Conservation (phyloP, 495 filamentous ascomycete genomes). For the Aspergillus sclerotiicarbonarius region DNA sequence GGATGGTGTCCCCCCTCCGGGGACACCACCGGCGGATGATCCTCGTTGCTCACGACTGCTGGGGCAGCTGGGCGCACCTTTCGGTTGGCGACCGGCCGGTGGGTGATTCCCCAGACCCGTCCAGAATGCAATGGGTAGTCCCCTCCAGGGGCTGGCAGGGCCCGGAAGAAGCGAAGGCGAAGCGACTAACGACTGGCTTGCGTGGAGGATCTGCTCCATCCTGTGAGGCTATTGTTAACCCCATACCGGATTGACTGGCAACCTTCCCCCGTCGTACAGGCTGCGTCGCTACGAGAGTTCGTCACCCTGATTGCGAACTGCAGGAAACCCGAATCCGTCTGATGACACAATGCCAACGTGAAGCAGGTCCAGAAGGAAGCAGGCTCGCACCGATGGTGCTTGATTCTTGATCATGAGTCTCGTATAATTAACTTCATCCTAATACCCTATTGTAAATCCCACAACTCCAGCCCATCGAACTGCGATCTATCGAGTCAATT, state of each 20-base stretch:
- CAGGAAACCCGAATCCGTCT: constrained; percentile 2
- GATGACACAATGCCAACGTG: constrained; percentile 1
- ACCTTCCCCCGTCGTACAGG: background rate
- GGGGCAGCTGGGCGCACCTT: constrained; percentile 10
- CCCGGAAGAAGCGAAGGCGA: background rate
- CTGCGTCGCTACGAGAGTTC: constrained; percentile 2
- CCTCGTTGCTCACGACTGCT: constrained; percentile 12
- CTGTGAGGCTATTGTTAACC: background rate
- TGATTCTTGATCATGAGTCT: background rate
- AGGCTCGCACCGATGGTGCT: background rate
- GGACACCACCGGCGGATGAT: constrained; percentile 24
- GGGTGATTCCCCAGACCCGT: constrained; percentile 13
- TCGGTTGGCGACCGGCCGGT: constrained; percentile 15
- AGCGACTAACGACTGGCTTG: background rate
- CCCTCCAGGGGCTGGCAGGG: constrained; percentile 1
- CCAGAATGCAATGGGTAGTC: constrained; percentile 7
- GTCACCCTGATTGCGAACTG: constrained; percentile 12
- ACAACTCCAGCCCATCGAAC: background rate
- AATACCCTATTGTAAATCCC: background rate
- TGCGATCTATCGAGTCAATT: background rate
- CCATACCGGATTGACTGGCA: background rate
- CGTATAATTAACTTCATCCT: constrained; percentile 1
- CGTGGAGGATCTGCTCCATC: background rate
- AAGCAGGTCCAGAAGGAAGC: background rate
- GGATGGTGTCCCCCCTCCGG: background rate